A percentile compares a stretch with the other conserved stretches of the same genome.
These are phyloP conservation scores for Pilaira anomala DNA, from an alignment of 192 early-diverging fungal species.

Conservation along the genomic window DNA sequence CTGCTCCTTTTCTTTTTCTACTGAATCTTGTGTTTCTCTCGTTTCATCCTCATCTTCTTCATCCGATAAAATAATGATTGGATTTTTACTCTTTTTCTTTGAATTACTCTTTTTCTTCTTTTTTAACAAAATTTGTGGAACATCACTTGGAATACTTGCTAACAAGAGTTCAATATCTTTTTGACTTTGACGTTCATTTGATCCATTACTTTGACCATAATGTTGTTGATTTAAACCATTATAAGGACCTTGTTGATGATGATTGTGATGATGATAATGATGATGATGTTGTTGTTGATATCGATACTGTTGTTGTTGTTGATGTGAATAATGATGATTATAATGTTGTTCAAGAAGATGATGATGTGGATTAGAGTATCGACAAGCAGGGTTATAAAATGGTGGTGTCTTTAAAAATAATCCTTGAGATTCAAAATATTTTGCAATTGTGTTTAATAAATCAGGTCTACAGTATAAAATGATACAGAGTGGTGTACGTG, in stretches of 20 bases:
- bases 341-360: not conserved
- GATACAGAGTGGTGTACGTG: conserved; percentile 30
- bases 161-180: conserved; percentile 26
- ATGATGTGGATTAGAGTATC: conserved; percentile 27
- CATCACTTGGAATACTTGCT: conserved; percentile 29
- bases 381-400: conserved; percentile 25
- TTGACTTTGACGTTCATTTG: conserved; percentile 13
- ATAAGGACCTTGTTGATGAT: no score
- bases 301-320: not conserved
- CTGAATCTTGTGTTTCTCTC: conserved; percentile 3
- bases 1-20: not conserved
- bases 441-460: not conserved
- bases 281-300: not conserved
- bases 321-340: not conserved
- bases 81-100: conserved; percentile 10
- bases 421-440: conserved; percentile 1
- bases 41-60: conserved; percentile 17
- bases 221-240: not conserved
- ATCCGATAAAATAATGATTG: not conserved
- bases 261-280: not conserved
- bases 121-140: not conserved
- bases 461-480: conserved; percentile 31
- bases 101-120: not conserved
- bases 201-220: not conserved
- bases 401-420: conserved; percentile 25